Evolutionary conservation across 225 moss, liverwort and hornwort genomes (phyloP).

Genomic region (Rhytidiadelphus loreus): DNA sequence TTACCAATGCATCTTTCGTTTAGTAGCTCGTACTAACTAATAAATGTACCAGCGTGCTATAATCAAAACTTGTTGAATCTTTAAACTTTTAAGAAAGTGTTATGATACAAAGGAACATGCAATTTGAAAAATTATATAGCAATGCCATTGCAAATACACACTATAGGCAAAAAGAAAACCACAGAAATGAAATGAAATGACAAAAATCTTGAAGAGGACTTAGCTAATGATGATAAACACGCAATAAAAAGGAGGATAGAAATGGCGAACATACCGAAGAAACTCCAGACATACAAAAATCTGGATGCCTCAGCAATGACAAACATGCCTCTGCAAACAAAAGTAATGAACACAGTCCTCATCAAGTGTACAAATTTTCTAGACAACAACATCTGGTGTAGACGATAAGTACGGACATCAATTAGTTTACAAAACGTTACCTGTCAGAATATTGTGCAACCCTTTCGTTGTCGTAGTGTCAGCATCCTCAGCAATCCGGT

Average conservation of each 20-base stretch:
- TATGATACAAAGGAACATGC: background rate
- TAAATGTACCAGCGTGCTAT: background rate
- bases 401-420: background rate
- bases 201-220: background rate
- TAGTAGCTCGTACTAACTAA: background rate
- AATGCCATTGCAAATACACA: background rate
- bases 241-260: background rate
- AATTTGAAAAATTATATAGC: background rate
- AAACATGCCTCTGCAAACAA: conserved; percentile 41
- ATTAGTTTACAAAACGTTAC: background rate
- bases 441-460: conserved; percentile 36
- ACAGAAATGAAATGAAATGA: background rate
- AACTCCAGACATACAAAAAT: conserved; percentile 43
- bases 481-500: conserved; percentile 44
- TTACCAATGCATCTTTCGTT: background rate
- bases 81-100: background rate
- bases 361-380: background rate
- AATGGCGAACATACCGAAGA: conserved; percentile 27
- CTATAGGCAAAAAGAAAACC: background rate
- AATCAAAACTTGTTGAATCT: background rate
- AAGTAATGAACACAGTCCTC: background rate
- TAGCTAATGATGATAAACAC: background rate
- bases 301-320: conserved; percentile 43
- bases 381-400: background rate
- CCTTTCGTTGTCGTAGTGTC: conserved; percentile 42